These are phyloP conservation scores for Ceratobasidium sp. DNA, from an alignment of 1,284 basidiomycete genomes.

Conservation along the genomic window DNA sequence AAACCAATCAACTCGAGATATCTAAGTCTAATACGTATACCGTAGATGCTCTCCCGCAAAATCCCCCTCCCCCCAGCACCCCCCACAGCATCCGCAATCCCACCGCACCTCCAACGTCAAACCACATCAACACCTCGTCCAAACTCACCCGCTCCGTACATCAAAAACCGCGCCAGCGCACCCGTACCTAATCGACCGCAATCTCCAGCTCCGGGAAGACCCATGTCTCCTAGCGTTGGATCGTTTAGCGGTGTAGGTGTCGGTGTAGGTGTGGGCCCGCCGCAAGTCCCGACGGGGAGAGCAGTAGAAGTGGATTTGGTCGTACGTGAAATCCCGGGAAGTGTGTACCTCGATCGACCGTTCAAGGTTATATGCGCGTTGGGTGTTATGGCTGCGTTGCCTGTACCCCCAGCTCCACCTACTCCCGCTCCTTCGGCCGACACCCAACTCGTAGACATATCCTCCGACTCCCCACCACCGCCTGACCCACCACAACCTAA, in stretches of 20 bases:
- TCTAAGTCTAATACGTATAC: not conserved
- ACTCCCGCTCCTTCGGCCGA: conserved; percentile 50
- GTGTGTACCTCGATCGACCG: conserved; percentile 64
- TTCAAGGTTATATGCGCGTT: conserved; percentile 71
- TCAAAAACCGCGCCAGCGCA: conserved; percentile 59
- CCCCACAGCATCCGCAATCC: conserved; percentile 75
- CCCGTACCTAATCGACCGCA: conserved; percentile 62
- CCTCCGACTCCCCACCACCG: not conserved
- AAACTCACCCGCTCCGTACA: conserved; percentile 70
- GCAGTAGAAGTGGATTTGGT: conserved; percentile 74
- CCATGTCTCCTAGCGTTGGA: conserved; percentile 21
- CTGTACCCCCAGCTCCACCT: conserved; percentile 59
- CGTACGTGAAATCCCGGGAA: conserved; percentile 66
- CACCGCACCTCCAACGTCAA: conserved; percentile 75
- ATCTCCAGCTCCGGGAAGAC: conserved; percentile 62
- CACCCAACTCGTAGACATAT: not conserved
- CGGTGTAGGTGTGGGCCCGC: not conserved
- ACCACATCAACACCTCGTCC: conserved; percentile 63
- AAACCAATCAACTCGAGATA: not conserved
- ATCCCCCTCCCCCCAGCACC: conserved; percentile 61
- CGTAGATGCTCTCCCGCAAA: conserved; percentile 76
- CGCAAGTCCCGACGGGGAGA: not conserved
- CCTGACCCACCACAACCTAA: not conserved
- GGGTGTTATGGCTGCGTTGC: conserved; percentile 50
- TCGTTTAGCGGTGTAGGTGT: conserved; percentile 13